Evolutionary conservation across 2,329 filamentous ascomycete species (phyloP), one percentile per base, ranked within the genome.

Genomic region (Aschersonia sp.): DNA sequence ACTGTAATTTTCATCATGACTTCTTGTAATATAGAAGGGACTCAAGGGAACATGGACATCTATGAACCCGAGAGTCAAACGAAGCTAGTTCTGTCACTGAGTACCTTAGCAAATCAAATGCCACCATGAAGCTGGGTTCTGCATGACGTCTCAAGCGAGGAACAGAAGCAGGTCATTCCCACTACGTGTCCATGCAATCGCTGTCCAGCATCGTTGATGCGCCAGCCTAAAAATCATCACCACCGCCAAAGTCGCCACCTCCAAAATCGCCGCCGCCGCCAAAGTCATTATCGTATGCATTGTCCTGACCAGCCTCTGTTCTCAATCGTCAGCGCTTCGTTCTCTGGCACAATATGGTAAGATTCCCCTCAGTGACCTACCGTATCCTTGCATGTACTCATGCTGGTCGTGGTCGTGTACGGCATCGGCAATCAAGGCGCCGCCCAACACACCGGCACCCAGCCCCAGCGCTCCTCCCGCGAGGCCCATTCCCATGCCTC

Each of bases 371-470:
- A 5, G 40, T 29, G n/a, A 62, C 65, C 61, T 55, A 68, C 65
- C 47, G 50, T 62, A 69, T 48, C 70, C 71, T 0, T 73, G 63
- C 41, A 66, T 56, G 48, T 74, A 82, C 31, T 76, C 74, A 4
- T 78, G 70, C 51, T 82, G 66, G 54, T 85, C 65, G 44, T 74
- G 61, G 51, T 82, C 77, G 48, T 84, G 67, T 46, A 89, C 71
- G 1, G 82, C 81, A 58, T 84, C 72, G 2, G 74, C 82, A 32
- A 94, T 64, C 57, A 94, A 52, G 52, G 79, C 76, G 48, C 89
- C 89, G 55, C 88, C 89, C 1, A 95, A 57, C 60, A 95, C 59
- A 63, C 89, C 89, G 53, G 84, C 89, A 55, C 88, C 89, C 4
- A 86, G 64, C 67, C 89, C 89, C 43, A 94, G 68, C 29, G 85